Base-by-base conservation (phyloP, 257 asterid species). In the Fraxinus cuspidata region DNA sequence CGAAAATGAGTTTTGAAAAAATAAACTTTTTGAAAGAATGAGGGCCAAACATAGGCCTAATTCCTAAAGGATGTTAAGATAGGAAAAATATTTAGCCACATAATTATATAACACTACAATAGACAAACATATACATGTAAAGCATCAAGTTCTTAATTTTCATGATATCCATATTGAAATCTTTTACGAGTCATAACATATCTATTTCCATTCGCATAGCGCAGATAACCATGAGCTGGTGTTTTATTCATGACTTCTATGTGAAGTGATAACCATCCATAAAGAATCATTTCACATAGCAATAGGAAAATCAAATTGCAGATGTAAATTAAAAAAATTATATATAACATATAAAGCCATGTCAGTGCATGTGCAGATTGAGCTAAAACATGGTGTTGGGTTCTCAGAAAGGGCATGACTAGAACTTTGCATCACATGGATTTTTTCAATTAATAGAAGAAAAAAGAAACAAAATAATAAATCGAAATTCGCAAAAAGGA, bases 401-500 rank as follows among this genome's bases (percentile, higher is more conserved):
- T 63, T 27, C 13, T 63, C 19, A 4, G 2, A 63, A 63, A 63
- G 19, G 12, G 65, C 11, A 56, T 1, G 13, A 25, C 69, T 27
- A 8, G 0, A 63, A 63, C 35, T 27, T 23, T 12, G 6, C 35
- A 23, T 63, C 27, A 28, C 74, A n/a, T 44, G 32, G 63, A n/a
- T 68, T 21, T 53, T 53, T 70, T 25, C 35, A 47, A 73, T 19
- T 37, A 74, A 7, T 53, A 79, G n/a, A 69, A 72, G 69, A 37
- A 18, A 16, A 38, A 67, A 68, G 25, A 40, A 64, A 76, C 40
- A 58, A 58, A 81, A 21, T 53, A 64, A 53, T 40, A 32, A 56
- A 70, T 58, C 70, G 65, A 73, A 69, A 75, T 29, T 47, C 47
- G 63, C 35, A 56, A 32, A 70, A 70, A 74, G 38, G 63, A 70